Conservation (phyloP, 139 green algal species). For the Penium margaritaceum region DNA sequence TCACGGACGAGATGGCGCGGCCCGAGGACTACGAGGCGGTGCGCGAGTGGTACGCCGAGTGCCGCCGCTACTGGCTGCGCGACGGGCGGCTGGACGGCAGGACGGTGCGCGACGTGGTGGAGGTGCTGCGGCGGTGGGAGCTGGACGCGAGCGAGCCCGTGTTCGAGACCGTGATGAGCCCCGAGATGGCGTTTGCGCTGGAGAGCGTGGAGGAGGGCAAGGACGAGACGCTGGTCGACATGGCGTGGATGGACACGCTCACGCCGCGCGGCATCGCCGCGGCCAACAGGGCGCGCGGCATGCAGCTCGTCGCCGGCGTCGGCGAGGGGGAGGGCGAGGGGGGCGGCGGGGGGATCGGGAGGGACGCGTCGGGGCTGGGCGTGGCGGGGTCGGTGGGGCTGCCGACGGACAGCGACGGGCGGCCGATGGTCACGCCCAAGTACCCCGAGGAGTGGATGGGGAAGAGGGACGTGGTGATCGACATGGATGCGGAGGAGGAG, state of each 20-base stretch:
- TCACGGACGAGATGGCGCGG: neutral
- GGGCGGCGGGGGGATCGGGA: neutral
- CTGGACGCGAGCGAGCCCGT: neutral
- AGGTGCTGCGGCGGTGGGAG: slow-evolving; percentile 1
- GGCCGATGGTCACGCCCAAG: too few relatives aligned
- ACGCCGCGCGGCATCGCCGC: neutral
- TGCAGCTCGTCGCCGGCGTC: neutral
- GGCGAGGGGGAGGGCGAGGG: neutral
- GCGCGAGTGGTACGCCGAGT: neutral
- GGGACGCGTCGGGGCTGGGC: too few relatives aligned
- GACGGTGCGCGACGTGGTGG: neutral
- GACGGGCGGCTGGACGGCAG: slow-evolving; percentile 1
- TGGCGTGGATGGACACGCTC: neutral
- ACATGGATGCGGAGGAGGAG: too few relatives aligned
- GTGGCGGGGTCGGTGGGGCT: too few relatives aligned
- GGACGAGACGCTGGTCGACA: slow-evolving; percentile 2
- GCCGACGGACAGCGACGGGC: too few relatives aligned
- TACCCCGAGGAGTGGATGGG: too few relatives aligned
- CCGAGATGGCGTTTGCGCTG: neutral
- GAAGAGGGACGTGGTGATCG: neutral
- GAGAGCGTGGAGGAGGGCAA: neutral
- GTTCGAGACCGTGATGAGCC: neutral
- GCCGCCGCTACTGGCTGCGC: slow-evolving; percentile 7
- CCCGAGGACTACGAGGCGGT: neutral
- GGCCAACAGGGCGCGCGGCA: neutral